Percentiles rank a stretch among this genome's conserved stretches.
These are phyloP conservation scores for Echinosophora koreensis DNA, from an alignment of 306 rosid species.

Conservation along the genomic window DNA sequence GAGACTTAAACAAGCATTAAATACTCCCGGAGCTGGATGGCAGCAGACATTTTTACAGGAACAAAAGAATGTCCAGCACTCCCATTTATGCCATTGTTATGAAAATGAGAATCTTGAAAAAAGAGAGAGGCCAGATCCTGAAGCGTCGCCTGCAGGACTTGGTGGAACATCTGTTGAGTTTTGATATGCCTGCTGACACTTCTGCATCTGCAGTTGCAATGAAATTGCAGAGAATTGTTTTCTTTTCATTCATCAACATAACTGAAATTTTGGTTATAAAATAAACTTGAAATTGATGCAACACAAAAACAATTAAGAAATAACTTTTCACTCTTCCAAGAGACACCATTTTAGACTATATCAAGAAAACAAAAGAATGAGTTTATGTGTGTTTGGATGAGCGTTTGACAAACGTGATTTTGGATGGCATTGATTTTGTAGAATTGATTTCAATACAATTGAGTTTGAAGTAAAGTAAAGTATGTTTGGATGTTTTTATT, in stretches of 20 bases:
- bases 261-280: constrained; percentile 36
- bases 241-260: constrained; percentile 37
- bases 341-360: constrained; percentile 21
- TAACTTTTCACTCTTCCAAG: constrained; percentile 17
- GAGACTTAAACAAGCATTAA: constrained; percentile 22
- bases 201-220: constrained; percentile 71
- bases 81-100: constrained; percentile 51
- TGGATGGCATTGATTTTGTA: no score
- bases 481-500: no score
- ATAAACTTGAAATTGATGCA: constrained; percentile 10
- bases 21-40: constrained; percentile 48
- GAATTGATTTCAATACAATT: no score
- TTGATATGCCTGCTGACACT: constrained; percentile 93
- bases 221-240: constrained; percentile 45
- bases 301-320: constrained; percentile 15
- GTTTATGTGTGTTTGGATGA: no score
- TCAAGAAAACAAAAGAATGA: not conserved
- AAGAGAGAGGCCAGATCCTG: constrained; percentile 76
- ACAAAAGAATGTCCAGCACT: constrained; percentile 38
- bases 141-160: constrained; percentile 68
- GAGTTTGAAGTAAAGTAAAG: no score
- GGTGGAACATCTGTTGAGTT: constrained; percentile 71
- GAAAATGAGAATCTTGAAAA: constrained; percentile 94
- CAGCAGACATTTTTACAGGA: constrained; percentile 46
- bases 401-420: no score